A percentile compares a stretch with the other conserved stretches of the same genome.
These are phyloP conservation scores for Entomophthora muscae DNA, from an alignment of 371 early-diverging fungal genomes.

Conservation along the genomic window DNA sequence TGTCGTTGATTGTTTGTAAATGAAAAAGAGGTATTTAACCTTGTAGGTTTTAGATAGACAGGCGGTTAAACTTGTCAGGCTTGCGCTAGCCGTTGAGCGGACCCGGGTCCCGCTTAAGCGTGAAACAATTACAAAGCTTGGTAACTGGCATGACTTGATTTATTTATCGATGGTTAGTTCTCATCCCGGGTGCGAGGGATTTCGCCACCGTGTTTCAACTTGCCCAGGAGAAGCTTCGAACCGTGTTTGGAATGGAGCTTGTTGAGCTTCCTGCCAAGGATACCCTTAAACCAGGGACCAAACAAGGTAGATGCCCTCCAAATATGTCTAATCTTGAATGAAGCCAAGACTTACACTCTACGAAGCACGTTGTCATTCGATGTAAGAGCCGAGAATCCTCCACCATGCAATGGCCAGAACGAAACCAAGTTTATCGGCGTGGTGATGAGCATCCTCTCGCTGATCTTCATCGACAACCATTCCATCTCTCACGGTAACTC, in stretches of 20 bases:
- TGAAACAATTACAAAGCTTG: not conserved
- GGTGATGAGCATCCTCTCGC: not conserved
- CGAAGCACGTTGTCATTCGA: not conserved
- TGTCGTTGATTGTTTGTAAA: too few species aligned
- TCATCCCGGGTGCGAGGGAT: conserved; percentile 6
- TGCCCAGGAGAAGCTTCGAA: conserved; percentile 27
- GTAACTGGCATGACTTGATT: not conserved
- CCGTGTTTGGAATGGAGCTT: conserved; percentile 45
- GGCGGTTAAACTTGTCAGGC: not conserved
- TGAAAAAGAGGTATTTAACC: not conserved
- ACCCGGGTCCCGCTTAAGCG: not conserved
- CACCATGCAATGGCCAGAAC: not conserved
- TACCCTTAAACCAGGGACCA: not conserved
- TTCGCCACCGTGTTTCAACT: conserved; percentile 21
- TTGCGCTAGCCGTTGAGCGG: not conserved
- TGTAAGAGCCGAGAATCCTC: not conserved
- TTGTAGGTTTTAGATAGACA: not conserved
- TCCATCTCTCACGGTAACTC: not conserved
- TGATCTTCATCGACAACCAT: conserved; percentile 6
- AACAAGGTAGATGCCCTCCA: not conserved
- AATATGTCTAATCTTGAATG: too few species aligned
- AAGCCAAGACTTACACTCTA: not conserved
- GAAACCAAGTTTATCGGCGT: not conserved
- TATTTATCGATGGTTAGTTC: not conserved
- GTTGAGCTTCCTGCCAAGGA: conserved; percentile 28